Evolutionary conservation across 2,329 filamentous ascomycete genomes (phyloP).

Genomic region (Fusarium equiseti): DNA sequence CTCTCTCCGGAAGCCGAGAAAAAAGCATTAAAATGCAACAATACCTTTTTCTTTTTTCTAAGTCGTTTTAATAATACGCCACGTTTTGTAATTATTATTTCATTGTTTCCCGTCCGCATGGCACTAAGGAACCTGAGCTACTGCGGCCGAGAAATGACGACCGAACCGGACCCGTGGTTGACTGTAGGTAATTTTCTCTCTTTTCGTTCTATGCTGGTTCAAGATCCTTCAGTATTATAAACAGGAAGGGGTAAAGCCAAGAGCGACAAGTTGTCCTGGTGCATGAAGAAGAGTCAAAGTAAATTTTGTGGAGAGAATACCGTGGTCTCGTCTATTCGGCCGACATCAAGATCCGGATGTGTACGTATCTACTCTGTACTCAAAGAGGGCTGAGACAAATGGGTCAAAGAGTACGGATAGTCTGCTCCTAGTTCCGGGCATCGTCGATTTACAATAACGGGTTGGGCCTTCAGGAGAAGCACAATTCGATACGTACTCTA

Average conservation of each 20-base stretch:
- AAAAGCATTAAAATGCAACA: neutral
- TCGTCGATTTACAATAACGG: conserved; percentile 10
- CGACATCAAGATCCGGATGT: conserved; percentile 11
- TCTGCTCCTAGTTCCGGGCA: neutral
- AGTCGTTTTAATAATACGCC: neutral
- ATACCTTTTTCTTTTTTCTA: neutral
- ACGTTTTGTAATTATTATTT: neutral
- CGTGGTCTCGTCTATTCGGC: neutral
- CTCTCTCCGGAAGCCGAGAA: neutral
- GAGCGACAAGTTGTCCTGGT: neutral
- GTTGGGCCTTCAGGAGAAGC: conserved; percentile 4
- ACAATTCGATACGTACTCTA: neutral
- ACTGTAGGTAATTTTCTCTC: no score
- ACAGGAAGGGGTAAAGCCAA: neutral
- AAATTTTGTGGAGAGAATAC: conserved; percentile 4
- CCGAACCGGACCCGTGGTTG: neutral
- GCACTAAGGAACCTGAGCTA: neutral
- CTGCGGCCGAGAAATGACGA: neutral
- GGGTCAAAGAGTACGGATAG: neutral
- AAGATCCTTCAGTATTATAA: neutral
- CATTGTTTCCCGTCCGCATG: neutral
- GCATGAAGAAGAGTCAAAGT: neutral
- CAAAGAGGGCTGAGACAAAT: conserved; percentile 1
- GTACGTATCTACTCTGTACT: neutral
- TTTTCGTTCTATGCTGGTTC: neutral